Conservation (phyloP, 2,329 filamentous ascomycete genomes). For the Balansia obtecta region DNA sequence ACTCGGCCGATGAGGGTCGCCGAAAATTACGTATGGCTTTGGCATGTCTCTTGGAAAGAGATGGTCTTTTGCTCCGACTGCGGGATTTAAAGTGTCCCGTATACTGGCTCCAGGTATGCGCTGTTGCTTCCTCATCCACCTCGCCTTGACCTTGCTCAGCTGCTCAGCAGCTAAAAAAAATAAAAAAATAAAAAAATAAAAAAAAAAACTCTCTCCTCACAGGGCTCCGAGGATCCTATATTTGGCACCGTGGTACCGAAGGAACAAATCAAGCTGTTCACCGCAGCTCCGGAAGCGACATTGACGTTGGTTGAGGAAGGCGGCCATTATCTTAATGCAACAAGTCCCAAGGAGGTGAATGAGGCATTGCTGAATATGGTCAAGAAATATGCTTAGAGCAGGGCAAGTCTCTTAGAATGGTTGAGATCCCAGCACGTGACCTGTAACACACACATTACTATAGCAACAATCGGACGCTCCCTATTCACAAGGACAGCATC, state of each 20-base stretch:
- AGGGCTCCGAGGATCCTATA: conserved; percentile 34
- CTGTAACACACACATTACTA: no score
- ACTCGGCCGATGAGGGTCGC: conserved; percentile 36
- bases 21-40: conserved; percentile 34
- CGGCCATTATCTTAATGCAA: conserved; percentile 36
- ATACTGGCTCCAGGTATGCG: conserved; percentile 36
- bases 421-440: no score
- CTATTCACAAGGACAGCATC: no score
- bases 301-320: conserved; percentile 31
- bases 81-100: conserved; percentile 37
- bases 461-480: no score
- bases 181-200: no score
- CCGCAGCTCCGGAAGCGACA: conserved; percentile 29
- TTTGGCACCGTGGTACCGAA: conserved; percentile 26
- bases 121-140: neutral
- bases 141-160: neutral
- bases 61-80: conserved; percentile 33
- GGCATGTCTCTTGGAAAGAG: conserved; percentile 31
- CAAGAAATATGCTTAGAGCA: conserved; percentile 16
- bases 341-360: conserved; percentile 32
- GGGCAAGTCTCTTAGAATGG: no score
- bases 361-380: conserved; percentile 32
- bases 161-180: neutral
- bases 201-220: conserved; percentile 14
- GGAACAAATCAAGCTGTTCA: conserved; percentile 40